Conservation (phyloP, 768 basidiomycete species). For the Rhodotorula paludigena region DNA sequence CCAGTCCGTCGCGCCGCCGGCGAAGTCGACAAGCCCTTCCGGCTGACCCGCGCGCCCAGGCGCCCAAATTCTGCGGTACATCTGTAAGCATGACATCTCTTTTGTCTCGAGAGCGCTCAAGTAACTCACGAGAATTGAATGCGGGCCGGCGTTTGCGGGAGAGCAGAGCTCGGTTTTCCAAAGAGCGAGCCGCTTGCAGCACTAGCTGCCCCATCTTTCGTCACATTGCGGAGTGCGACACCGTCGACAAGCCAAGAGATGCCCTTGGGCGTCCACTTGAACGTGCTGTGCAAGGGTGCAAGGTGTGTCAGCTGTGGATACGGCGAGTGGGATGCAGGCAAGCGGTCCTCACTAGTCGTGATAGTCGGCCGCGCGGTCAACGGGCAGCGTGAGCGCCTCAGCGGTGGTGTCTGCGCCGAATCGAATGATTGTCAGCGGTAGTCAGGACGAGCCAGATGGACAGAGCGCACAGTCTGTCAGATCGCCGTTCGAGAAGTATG, state of each 20-base stretch:
- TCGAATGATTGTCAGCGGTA: accelerated
- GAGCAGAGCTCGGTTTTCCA: slow-evolving; percentile 32
- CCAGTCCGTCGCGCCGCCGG: slow-evolving; percentile 44
- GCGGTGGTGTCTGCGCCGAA: background rate
- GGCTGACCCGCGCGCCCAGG: slow-evolving; percentile 36
- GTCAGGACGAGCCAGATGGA: background rate
- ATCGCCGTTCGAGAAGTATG: slow-evolving; percentile 5
- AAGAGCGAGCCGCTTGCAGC: no score
- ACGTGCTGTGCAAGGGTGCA: slow-evolving; percentile 19
- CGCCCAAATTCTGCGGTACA: slow-evolving; percentile 42
- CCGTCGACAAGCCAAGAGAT: slow-evolving; percentile 32
- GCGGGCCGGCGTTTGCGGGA: slow-evolving; percentile 45
- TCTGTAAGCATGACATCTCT: accelerated
- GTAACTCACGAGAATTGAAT: slow-evolving; percentile 44
- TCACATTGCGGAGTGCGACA: slow-evolving; percentile 40
- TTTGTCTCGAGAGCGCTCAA: no score
- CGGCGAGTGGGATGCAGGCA: background rate
- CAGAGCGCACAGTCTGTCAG: background rate
- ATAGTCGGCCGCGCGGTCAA: background rate
- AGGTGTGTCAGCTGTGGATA: accelerated
- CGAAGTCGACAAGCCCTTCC: slow-evolving; percentile 44
- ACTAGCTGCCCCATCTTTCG: slow-evolving; percentile 19
- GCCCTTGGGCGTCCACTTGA: slow-evolving; percentile 19
- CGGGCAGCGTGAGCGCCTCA: background rate
- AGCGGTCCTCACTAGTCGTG: slow-evolving; percentile 27